Evolutionary conservation across 179 eudicot genomes (phyloP).

Genomic region (Patellifolia procumbens): DNA sequence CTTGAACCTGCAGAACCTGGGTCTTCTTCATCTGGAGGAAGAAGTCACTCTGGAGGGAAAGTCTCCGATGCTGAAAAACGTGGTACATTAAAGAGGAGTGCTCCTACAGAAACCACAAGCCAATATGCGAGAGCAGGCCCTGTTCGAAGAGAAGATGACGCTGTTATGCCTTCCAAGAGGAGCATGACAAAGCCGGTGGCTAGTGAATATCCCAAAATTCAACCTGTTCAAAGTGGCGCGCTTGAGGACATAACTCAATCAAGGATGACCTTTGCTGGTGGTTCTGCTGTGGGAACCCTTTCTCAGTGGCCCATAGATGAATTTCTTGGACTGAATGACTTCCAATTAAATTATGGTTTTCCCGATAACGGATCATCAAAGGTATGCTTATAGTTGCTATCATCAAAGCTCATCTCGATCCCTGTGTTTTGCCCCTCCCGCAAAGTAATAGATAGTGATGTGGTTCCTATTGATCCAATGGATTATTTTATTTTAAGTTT

Average conservation of each 20-base stretch:
- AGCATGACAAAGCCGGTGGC: conserved; percentile 36
- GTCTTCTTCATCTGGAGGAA: conserved; percentile 56
- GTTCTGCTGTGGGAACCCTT: conserved; percentile 57
- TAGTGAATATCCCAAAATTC: conserved; percentile 38
- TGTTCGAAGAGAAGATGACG: conserved; percentile 40
- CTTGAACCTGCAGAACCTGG: conserved; percentile 56
- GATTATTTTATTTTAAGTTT: neutral
- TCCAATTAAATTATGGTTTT: conserved; percentile 51
- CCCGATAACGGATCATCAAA: conserved; percentile 59
- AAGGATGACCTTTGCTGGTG: conserved; percentile 52
- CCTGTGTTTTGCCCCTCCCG: neutral
- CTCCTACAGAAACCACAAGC: conserved; percentile 33
- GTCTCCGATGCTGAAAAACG: conserved; percentile 43
- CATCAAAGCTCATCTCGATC: neutral
- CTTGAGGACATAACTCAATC: conserved; percentile 45
- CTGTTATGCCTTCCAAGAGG: conserved; percentile 39
- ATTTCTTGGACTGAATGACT: conserved; percentile 53
- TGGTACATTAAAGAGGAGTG: conserved; percentile 35
- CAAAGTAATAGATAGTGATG: neutral
- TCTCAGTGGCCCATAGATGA: conserved; percentile 78
- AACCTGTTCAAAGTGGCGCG: conserved; percentile 42
- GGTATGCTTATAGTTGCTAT: conserved; percentile 42
- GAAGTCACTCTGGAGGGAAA: conserved; percentile 51
- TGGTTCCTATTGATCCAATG: neutral
- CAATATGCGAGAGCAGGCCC: conserved; percentile 37